Percentiles rank a stretch among this genome's conserved stretches.
Conservation (phyloP, 768 basidiomycete genomes). For the Pulveroboletus ravenelii region DNA sequence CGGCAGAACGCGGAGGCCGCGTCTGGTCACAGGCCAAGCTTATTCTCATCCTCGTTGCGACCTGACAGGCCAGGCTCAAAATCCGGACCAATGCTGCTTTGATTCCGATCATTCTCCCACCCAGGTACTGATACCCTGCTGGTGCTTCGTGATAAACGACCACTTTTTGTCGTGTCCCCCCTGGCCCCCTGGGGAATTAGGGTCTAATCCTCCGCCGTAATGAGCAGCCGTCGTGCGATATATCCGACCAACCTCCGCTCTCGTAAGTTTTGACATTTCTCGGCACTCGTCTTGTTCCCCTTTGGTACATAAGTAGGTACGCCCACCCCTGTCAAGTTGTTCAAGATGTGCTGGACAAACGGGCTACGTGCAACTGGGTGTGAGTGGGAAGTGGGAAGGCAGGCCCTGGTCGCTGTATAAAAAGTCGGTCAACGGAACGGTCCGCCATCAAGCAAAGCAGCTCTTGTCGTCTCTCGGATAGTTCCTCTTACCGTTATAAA, state of each 20-base stretch:
- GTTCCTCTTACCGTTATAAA: not conserved
- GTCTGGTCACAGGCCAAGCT: not conserved
- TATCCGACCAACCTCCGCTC: not conserved
- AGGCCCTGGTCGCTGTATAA: conserved; percentile 6
- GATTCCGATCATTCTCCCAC: not conserved
- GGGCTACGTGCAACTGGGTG: not conserved
- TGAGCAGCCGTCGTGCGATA: not conserved
- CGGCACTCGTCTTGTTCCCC: not conserved
- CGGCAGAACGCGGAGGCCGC: too few species aligned
- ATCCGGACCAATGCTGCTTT: not conserved
- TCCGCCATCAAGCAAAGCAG: not conserved
- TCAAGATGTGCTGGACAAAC: not conserved
- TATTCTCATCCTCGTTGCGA: too few species aligned
- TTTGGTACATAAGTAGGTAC: not conserved
- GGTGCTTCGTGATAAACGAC: not conserved
- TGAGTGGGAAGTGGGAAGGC: too few species aligned
- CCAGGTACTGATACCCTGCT: not conserved
- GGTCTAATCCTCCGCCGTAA: not conserved
- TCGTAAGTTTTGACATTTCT: not conserved
- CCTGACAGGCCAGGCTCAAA: too few species aligned
- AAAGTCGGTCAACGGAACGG: not conserved
- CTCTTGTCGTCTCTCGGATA: not conserved
- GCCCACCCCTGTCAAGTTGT: not conserved
- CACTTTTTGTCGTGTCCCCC: not conserved
- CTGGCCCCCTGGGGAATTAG: not conserved